Conservation (phyloP, 345 rosid genomes). For the Populus pruinosa region DNA sequence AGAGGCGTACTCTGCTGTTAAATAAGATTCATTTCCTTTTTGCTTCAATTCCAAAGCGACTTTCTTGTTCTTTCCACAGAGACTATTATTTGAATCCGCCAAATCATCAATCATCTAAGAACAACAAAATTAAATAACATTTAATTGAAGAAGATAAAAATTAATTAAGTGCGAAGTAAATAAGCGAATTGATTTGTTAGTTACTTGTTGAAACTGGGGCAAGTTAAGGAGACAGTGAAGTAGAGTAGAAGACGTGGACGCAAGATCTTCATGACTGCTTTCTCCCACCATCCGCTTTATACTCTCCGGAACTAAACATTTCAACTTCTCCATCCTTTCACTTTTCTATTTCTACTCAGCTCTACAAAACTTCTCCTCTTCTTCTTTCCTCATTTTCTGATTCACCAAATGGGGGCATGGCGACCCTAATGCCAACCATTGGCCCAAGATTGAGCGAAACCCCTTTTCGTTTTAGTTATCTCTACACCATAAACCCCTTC, state of each 20-base stretch:
- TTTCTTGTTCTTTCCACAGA: constrained; percentile 55
- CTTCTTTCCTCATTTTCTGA: not conserved
- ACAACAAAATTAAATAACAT: not conserved
- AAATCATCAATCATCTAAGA: constrained; percentile 52
- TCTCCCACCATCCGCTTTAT: constrained; percentile 38
- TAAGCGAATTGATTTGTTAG: not conserved
- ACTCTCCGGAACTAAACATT: constrained; percentile 45
- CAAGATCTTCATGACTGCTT: constrained; percentile 47
- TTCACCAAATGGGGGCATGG: too few species aligned
- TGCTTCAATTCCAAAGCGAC: constrained; percentile 59
- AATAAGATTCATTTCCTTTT: constrained; percentile 53
- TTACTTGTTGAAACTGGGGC: constrained; percentile 58
- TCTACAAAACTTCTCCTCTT: not conserved
- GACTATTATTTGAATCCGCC: constrained; percentile 41
- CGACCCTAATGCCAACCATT: too few species aligned
- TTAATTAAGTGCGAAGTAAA: not conserved
- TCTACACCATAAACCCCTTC: too few species aligned
- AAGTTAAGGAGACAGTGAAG: constrained; percentile 42
- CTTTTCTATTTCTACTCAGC: not conserved
- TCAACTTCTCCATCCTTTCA: constrained; percentile 36
- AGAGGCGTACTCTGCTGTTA: constrained; percentile 32
- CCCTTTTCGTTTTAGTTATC: too few species aligned
- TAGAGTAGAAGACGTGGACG: constrained; percentile 46
- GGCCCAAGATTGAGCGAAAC: too few species aligned
- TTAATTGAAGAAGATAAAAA: not conserved